These are phyloP conservation scores for Zanthoxylum bungeanum DNA, from an alignment of 345 rosid genomes.

Conservation along the genomic window DNA sequence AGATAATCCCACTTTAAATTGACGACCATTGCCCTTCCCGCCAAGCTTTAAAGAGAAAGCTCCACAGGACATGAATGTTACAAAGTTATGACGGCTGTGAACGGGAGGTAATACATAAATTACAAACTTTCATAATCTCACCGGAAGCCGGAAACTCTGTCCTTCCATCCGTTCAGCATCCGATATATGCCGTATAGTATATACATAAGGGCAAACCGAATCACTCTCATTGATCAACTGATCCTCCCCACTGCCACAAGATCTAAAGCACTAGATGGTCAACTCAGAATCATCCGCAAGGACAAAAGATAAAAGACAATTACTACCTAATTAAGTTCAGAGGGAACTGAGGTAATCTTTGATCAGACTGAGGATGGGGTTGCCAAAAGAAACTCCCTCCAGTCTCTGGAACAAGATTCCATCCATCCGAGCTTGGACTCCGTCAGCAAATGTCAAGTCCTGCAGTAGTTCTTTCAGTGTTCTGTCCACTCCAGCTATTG, in stretches of 20 bases:
- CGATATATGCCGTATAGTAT: neutral
- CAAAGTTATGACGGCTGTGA: neutral
- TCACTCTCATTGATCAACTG: neutral
- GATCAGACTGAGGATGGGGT: slow-evolving; percentile 56
- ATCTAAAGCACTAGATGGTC: neutral
- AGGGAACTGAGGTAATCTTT: slow-evolving; percentile 76
- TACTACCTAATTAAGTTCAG: slow-evolving; percentile 13
- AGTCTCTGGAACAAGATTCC: slow-evolving; percentile 77
- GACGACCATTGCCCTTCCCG: neutral
- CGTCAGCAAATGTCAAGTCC: slow-evolving; percentile 50
- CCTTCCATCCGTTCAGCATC: neutral
- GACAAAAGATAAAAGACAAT: neutral
- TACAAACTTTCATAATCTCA: neutral
- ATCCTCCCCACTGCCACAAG: neutral
- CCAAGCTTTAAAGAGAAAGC: too few relatives aligned
- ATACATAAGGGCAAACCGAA: neutral
- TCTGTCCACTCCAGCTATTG: slow-evolving; percentile 67
- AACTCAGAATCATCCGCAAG: neutral
- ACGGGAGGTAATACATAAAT: neutral
- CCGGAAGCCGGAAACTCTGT: neutral
- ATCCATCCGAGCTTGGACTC: slow-evolving; percentile 92
- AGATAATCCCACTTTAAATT: neutral
- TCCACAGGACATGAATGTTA: neutral
- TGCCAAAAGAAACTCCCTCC: slow-evolving; percentile 46
- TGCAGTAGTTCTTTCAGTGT: slow-evolving; percentile 55